phyloP scores from a whole-genome alignment of 169 alveolate species.

The Plasmodium billcollinsi region DNA sequence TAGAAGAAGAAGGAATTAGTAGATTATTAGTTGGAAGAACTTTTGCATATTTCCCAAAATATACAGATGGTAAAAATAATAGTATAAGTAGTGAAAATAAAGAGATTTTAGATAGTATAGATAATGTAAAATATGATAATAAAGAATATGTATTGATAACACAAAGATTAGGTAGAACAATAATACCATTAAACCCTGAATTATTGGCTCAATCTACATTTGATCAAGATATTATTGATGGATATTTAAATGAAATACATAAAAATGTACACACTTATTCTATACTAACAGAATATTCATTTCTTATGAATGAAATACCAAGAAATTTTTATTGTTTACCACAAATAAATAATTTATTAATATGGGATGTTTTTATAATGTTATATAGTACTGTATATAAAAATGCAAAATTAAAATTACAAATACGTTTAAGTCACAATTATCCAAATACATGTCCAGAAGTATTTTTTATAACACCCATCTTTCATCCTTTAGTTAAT shows the following conservation, averaged over 20 bases:
- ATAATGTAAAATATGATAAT: slow-evolving; percentile 5
- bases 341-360: slow-evolving; percentile 40
- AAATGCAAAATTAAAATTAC: slow-evolving; percentile 45
- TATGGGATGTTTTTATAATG: slow-evolving; percentile 51
- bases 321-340: slow-evolving; percentile 56
- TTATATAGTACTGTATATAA: slow-evolving; percentile 53
- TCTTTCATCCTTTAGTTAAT: slow-evolving; percentile 57
- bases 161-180: slow-evolving; percentile 64
- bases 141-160: slow-evolving; percentile 42
- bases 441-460: slow-evolving; percentile 51
- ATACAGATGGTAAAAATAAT: slow-evolving; percentile 4
- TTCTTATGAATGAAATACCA: slow-evolving; percentile 56
- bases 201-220: slow-evolving; percentile 46
- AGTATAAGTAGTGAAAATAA: background rate
- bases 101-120: slow-evolving; percentile 14
- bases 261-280: slow-evolving; percentile 42
- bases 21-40: slow-evolving; percentile 57
- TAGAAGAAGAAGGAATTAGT: slow-evolving; percentile 74
- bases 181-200: slow-evolving; percentile 62
- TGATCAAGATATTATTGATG: slow-evolving; percentile 59
- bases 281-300: slow-evolving; percentile 64
- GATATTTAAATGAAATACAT: slow-evolving; percentile 50
- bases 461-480: slow-evolving; percentile 46
- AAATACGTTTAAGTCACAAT: slow-evolving; percentile 49
- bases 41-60: slow-evolving; percentile 60